These are phyloP conservation scores for Saccharomycopsis amapae DNA, from an alignment of 805 yeast species.

Conservation along the genomic window DNA sequence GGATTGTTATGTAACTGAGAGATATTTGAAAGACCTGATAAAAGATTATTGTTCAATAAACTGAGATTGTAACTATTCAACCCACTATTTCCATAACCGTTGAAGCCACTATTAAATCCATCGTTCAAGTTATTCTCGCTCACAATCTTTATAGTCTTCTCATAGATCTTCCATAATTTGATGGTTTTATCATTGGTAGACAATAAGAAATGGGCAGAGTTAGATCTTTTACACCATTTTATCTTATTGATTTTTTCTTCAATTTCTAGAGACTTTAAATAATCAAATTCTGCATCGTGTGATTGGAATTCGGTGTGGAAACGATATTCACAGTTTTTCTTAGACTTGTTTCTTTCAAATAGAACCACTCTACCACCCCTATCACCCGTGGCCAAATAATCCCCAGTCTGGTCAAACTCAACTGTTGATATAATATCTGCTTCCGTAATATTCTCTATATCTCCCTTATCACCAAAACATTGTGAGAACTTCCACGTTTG, in stretches of 20 bases:
- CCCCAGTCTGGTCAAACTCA: conserved; percentile 92
- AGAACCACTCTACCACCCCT: conserved; percentile 96
- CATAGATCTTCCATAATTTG: conserved; percentile 93
- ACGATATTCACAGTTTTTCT: conserved; percentile 83
- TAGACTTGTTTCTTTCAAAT: conserved; percentile 77
- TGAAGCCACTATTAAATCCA: conserved; percentile 21
- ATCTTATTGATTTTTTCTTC: conserved; percentile 98
- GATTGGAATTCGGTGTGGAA: conserved; percentile 96
- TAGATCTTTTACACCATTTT: conserved; percentile 87
- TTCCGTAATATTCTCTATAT: conserved; percentile 88
- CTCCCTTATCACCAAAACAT: conserved; percentile 98
- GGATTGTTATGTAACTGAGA: conserved; percentile 24
- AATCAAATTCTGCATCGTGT: conserved; percentile 98
- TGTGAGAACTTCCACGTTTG: conserved; percentile 82
- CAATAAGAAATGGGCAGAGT: conserved; percentile 82
- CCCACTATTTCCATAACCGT: conserved; percentile 21
- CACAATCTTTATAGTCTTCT: conserved; percentile 85
- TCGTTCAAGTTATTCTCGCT: conserved; percentile 80
- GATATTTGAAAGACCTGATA: conserved; percentile 11
- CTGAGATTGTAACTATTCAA: conserved; percentile 15
- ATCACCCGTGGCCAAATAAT: conserved; percentile 96
- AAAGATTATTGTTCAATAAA: conserved; percentile 16
- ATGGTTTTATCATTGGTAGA: conserved; percentile 98
- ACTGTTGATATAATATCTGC: conserved; percentile 97
- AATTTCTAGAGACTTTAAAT: conserved; percentile 88